Conservation (phyloP, 306 rosid genomes). For the Rubus idaeus region DNA sequence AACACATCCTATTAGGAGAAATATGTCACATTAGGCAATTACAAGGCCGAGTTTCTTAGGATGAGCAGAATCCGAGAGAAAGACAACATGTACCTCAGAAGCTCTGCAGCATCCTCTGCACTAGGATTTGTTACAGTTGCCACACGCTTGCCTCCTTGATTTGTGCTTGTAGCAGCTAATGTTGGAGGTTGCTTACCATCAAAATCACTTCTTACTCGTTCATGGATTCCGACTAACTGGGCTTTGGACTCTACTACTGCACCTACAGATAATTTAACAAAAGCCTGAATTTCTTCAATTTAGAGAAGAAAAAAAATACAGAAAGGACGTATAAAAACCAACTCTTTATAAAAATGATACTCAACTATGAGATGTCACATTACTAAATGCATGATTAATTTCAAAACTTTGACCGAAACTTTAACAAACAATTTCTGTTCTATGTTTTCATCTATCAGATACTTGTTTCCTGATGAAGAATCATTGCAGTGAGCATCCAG, state of each 20-base stretch:
- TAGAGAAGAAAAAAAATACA: too few species aligned
- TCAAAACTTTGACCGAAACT: background rate
- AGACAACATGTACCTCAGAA: slow-evolving; percentile 55
- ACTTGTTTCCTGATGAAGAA: background rate
- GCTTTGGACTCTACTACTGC: slow-evolving; percentile 80
- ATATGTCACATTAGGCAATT: background rate
- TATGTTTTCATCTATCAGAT: background rate
- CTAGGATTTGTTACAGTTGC: slow-evolving; percentile 84
- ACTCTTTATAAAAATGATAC: background rate
- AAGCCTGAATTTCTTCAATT: background rate
- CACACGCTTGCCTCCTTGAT: slow-evolving; percentile 56
- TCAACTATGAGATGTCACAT: background rate
- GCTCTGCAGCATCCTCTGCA: slow-evolving; percentile 94
- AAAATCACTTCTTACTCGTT: slow-evolving; percentile 89
- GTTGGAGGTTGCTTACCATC: slow-evolving; percentile 59
- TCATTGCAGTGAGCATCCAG: background rate
- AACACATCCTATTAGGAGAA: slow-evolving; percentile 62
- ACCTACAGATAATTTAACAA: slow-evolving; percentile 43
- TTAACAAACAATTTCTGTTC: background rate
- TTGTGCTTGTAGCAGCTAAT: slow-evolving; percentile 38
- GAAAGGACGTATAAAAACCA: background rate
- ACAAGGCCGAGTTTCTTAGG: background rate
- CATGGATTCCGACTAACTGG: slow-evolving; percentile 91
- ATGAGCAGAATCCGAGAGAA: background rate
- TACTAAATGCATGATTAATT: background rate